Evolutionary conservation across 129 eudicot genomes (phyloP), one percentile per base, ranked within the genome.

Genomic region (Helianthus tuberosus): DNA sequence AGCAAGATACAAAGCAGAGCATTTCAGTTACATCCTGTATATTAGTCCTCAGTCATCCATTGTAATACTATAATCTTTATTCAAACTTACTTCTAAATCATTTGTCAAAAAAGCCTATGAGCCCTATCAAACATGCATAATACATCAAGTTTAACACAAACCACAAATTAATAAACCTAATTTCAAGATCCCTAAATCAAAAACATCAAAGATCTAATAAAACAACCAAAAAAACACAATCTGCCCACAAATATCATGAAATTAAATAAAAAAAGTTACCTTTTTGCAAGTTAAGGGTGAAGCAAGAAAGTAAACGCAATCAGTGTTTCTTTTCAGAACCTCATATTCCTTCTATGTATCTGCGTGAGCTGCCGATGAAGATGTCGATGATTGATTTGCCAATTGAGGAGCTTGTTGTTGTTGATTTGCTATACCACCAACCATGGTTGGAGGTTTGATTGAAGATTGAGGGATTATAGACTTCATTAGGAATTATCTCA

Each of bases 21-120:
- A 95, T 75, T 85, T 91, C 35, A 95, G 64, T 16, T 97, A 95
- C 89, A 91, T 95, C 69, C 99, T 95, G 90, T 15, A 52, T 38
- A 41, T 25, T 38, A n/a, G n/a, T n/a, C n/a, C n/a, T n/a, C n/a
- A n/a, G n/a, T n/a, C n/a, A n/a, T n/a, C n/a, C n/a, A n/a, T n/a
- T n/a, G n/a, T n/a, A n/a, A n/a, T n/a, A n/a, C n/a, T n/a, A n/a
- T n/a, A n/a, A n/a, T n/a, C n/a, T n/a, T n/a, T n/a, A n/a, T n/a
- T n/a, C n/a, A n/a, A n/a, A n/a, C n/a, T n/a, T n/a, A n/a, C n/a
- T n/a, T n/a, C n/a, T n/a, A n/a, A n/a, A n/a, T n/a, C n/a, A n/a
- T n/a, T n/a, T n/a, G n/a, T n/a, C n/a, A n/a, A n/a, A n/a, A n/a
- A n/a, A n/a, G n/a, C n/a, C n/a, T n/a, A n/a, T n/a, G n/a, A n/a